phyloP scores from a whole-genome alignment of 768 basidiomycete genomes.

The Collybia sp. region DNA sequence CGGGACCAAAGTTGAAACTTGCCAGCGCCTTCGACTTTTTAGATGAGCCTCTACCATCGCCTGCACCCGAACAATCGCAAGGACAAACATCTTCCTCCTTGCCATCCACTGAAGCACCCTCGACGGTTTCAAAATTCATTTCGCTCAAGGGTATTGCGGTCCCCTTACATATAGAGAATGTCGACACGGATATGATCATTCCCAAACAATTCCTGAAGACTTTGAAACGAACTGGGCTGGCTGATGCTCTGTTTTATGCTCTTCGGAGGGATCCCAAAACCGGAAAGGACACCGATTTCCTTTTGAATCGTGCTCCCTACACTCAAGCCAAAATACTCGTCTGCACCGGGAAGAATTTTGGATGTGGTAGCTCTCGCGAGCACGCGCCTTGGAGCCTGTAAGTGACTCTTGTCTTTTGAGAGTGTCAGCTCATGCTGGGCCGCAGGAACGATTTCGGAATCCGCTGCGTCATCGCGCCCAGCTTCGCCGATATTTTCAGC shows the following conservation, averaged over 20 bases:
- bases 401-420: constrained; percentile 21
- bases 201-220: constrained; percentile 94
- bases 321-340: constrained; percentile 75
- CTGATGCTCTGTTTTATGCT: constrained; percentile 79
- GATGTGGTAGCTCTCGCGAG: constrained; percentile 86
- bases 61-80: constrained; percentile 35
- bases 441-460: constrained; percentile 85
- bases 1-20: constrained; percentile 60
- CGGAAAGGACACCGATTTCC: constrained; percentile 77
- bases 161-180: constrained; percentile 77
- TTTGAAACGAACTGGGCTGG: constrained; percentile 83
- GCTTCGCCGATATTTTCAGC: constrained; percentile 88
- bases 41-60: constrained; percentile 60
- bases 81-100: constrained; percentile 27
- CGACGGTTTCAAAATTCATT: constrained; percentile 58
- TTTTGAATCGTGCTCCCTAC: constrained; percentile 79
- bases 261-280: constrained; percentile 75
- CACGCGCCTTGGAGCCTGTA: constrained; percentile 88
- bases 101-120: constrained; percentile 38
- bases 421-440: constrained; percentile 1
- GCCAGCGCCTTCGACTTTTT: constrained; percentile 73
- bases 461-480: constrained; percentile 80
- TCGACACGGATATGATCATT: constrained; percentile 94
- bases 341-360: constrained; percentile 86
- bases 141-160: constrained; percentile 72